phyloP scores from a whole-genome alignment of 306 rosid species.

The Datisca glomerata region DNA sequence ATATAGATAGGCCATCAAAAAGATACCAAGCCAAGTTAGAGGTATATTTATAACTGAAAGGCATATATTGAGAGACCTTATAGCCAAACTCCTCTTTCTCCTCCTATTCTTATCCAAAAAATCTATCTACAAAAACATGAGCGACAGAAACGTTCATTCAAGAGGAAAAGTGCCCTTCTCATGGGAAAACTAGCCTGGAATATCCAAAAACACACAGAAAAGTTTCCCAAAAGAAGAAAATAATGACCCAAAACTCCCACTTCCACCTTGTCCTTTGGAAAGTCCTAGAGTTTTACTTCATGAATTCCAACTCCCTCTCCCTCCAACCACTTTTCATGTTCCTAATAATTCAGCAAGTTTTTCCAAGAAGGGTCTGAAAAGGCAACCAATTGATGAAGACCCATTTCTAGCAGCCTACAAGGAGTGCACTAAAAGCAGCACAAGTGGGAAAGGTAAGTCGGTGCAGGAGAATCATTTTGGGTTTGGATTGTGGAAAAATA shows the following conservation, averaged over 20 bases:
- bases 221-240: conserved; percentile 10
- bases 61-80: not conserved
- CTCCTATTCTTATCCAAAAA: too few species aligned
- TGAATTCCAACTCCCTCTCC: conserved; percentile 52
- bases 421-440: conserved; percentile 48
- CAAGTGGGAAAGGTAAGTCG: conserved; percentile 14
- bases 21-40: too few species aligned
- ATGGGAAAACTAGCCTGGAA: conserved; percentile 72
- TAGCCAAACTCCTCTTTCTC: not conserved
- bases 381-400: conserved; percentile 19
- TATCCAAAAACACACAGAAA: conserved; percentile 20
- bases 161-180: conserved; percentile 46
- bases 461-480: not conserved
- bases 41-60: too few species aligned
- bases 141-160: conserved; percentile 5
- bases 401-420: conserved; percentile 62
- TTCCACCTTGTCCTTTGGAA: conserved; percentile 36
- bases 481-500: conserved; percentile 17
- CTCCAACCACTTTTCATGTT: conserved; percentile 50
- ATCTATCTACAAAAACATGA: conserved; percentile 15
- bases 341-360: conserved; percentile 28
- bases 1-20: too few species aligned
- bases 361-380: conserved; percentile 36
- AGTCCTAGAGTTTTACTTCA: conserved; percentile 5
- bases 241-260: conserved; percentile 29